phyloP scores from a whole-genome alignment of 495 filamentous ascomycete species.

The Immersiella caudata region DNA sequence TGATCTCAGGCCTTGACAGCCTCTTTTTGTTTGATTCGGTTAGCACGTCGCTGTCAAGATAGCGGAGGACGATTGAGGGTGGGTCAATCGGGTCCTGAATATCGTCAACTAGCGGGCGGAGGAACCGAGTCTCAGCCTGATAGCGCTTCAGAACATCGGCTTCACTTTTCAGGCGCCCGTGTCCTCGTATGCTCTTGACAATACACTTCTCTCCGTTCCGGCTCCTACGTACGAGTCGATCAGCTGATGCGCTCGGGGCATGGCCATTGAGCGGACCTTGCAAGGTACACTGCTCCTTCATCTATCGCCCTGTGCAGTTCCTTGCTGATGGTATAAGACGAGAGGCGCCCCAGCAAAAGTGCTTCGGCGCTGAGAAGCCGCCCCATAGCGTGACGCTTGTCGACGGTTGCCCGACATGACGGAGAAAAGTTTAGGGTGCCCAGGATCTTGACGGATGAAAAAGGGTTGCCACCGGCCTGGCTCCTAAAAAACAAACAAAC shows the following conservation, averaged over 20 bases:
- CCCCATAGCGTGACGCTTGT: constrained; percentile 3
- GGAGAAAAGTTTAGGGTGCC: too few species aligned
- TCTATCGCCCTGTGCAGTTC: constrained; percentile 25
- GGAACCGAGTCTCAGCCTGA: constrained; percentile 36
- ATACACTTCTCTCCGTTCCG: constrained; percentile 37
- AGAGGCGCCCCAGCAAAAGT: constrained; percentile 25
- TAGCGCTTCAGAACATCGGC: constrained; percentile 47
- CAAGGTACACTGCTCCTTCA: constrained; percentile 42
- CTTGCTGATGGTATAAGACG: constrained; percentile 23
- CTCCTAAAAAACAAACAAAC: too few species aligned
- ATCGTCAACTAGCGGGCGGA: constrained; percentile 46
- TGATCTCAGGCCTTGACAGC: constrained; percentile 46
- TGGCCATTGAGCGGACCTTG: constrained; percentile 34
- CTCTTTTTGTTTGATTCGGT: constrained; percentile 39
- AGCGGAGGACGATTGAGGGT: constrained; percentile 45
- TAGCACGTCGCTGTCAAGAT: constrained; percentile 46
- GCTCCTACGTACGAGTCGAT: constrained; percentile 28
- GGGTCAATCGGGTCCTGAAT: constrained; percentile 44
- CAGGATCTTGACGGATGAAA: too few species aligned
- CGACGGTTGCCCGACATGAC: too few species aligned
- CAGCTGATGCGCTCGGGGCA: constrained; percentile 13
- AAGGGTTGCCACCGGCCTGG: too few species aligned
- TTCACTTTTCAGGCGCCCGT: constrained; percentile 48
- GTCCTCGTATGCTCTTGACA: constrained; percentile 42
- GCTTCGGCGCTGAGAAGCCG: constrained; percentile 19